Percentiles rank a stretch among this genome's conserved stretches.
Conservation (phyloP, 768 basidiomycete genomes). For the Tremella mesenterica region DNA sequence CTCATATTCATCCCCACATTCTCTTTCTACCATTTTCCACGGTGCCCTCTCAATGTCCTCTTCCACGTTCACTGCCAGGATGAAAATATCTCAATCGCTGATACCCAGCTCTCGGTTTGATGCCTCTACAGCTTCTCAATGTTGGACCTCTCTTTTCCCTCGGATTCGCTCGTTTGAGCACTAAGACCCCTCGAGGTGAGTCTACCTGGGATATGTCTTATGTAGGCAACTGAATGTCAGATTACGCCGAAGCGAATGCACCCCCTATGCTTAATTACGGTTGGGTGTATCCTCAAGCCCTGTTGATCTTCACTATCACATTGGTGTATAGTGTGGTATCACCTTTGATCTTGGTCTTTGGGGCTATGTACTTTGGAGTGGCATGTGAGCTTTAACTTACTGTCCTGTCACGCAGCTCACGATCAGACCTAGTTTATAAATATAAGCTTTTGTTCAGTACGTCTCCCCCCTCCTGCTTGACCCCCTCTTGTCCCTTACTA, state of each 20-base stretch:
- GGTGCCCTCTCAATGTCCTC: too few species aligned
- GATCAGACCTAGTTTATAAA: constrained; percentile 78
- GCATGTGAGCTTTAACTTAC: constrained; percentile 49
- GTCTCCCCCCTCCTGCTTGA: constrained; percentile 32
- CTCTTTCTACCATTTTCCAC: background rate
- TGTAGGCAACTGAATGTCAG: constrained; percentile 50
- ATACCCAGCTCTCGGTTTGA: constrained; percentile 68
- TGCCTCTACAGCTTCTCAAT: constrained; percentile 91
- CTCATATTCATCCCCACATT: too few species aligned
- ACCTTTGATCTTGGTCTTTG: constrained; percentile 88
- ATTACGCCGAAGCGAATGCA: constrained; percentile 91
- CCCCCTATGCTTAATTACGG: constrained; percentile 99
- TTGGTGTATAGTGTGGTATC: constrained; percentile 92
- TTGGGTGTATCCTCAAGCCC: constrained; percentile 90
- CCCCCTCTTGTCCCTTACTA: too few species aligned
- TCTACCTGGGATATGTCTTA: background rate
- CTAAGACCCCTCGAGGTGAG: constrained; percentile 81
- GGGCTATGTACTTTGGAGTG: constrained; percentile 91
- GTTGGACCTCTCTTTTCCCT: constrained; percentile 79
- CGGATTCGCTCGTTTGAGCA: constrained; percentile 64
- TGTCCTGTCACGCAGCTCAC: background rate
- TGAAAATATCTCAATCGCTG: background rate
- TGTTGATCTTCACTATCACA: constrained; percentile 90
- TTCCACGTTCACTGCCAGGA: background rate
- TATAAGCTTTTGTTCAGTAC: constrained; percentile 89